Evolutionary conservation across 306 rosid genomes (phyloP), one percentile per base, ranked within the genome.

Genomic region (Trifolium pratense): DNA sequence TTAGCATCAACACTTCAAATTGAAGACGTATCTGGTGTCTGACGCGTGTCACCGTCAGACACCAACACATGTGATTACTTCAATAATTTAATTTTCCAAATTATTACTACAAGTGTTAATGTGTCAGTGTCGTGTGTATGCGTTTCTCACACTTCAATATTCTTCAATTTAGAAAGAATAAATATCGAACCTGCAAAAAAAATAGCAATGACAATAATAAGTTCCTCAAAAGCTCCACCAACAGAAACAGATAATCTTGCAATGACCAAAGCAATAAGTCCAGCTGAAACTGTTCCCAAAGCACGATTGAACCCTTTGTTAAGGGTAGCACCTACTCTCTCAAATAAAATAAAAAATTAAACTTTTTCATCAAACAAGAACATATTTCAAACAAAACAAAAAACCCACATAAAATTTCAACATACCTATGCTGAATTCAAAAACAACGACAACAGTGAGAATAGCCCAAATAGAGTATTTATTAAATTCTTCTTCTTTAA

Each of bases 301-400:
- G 87, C 96, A 20, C 96, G 91, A 82, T 90, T 90, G 68, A 88
- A 83, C 6, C 96, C 96, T 79, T 86, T 90, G 84, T 62, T 86
- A 70, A 90, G 87, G 6, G 96, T 88, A 37, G 93, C 91, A 39
- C 96, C 96, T 87, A 78, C 77, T 7, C 15, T 14, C 42, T 29
- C 32, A 29, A 12, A 1, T 32, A 39, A 18, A 26, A 37, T 14
- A 59, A 13, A 23, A 26, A 20, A n/a, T 36, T 43, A 2, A 72
- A 31, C 40, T 4, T 9, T 63, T 62, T 65, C 45, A 58, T 68
- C 16, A 13, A 66, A 55, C 13, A 48, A 55, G 8, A 39, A 40
- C 3, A 68, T 9, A 52, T 48, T 3, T 37, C 57, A 71, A 65
- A 49, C 18, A n/a, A 45, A 52, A 61, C 16, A 3, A 53, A 29